Base-by-base conservation (phyloP, 768 basidiomycete genomes). In the Pisolithus tinctorius region DNA sequence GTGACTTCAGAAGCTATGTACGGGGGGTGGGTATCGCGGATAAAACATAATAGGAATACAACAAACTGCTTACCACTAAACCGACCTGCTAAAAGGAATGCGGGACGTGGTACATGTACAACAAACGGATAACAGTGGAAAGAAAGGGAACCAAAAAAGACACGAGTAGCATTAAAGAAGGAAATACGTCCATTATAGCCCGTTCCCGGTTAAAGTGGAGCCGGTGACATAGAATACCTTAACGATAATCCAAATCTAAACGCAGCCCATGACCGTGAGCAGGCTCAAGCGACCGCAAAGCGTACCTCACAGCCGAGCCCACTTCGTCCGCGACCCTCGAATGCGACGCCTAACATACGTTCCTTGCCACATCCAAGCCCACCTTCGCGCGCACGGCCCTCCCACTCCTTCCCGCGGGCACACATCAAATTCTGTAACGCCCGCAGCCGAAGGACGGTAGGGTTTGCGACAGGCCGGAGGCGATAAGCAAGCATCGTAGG, bases 281-380 rank as follows among this genome's bases (percentile, higher is more conserved):
- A 20, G 9, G 10, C 43, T 31, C 58, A 68, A 36, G 59, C 65
- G 25, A 66, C 58, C 49, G 66, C 64, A 29, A 64, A 68, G 11
- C 66, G 68, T 5, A 73, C 71, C 55, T 73, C 73, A 48, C 71
- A 71, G 1, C 67, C 70, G 49, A 84, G 69, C 48, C 67, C 62
- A 55, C 82, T 85, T 53, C 72, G 62, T 4, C 82, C 80, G n/a
- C 79, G 68, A 10, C 81, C 82, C 54, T 83, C 83, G 58, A 78
- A 80, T 34, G 81, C 82, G 52, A 84, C 62, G 29, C 76, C 75
- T n/a, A 77, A 62, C 49, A 85, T 64, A 51, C 78, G 73, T 65
- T 84, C 83, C 62, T 74, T 69, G 42, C 82, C 82, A 45, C 75
- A 77, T 1, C 76, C 77, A 45, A 82, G 63, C 17, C 69, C 68